These are phyloP conservation scores for Xylaria acuta DNA, from an alignment of 495 filamentous ascomycete genomes.

Conservation along the genomic window DNA sequence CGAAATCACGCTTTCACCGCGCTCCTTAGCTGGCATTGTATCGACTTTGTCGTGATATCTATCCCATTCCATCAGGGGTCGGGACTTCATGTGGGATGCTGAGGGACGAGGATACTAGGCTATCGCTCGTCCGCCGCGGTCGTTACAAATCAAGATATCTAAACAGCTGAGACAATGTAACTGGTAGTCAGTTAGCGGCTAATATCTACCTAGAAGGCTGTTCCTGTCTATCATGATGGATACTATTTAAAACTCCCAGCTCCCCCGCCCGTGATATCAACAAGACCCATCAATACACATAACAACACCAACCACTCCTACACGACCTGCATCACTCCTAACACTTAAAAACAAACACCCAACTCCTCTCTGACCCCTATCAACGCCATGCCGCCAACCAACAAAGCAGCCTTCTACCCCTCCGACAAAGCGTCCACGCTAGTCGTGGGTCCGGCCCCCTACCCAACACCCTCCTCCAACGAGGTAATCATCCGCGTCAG, in stretches of 20 bases:
- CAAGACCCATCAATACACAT: not conserved
- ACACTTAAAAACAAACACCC: too few species aligned
- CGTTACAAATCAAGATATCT: constrained; percentile 1
- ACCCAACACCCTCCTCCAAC: constrained; percentile 27
- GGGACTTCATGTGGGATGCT: constrained; percentile 3
- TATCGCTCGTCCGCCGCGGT: not conserved
- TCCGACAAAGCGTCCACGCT: constrained; percentile 2
- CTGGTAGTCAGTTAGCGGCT: not conserved
- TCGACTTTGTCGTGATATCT: not conserved
- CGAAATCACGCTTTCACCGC: not conserved
- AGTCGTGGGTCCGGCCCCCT: constrained; percentile 19
- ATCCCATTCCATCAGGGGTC: not conserved
- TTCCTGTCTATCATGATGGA: not conserved
- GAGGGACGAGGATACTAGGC: not conserved
- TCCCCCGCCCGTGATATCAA: not conserved
- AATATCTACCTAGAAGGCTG: not conserved
- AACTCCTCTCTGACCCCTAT: too few species aligned
- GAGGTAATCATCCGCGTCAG: constrained; percentile 40
- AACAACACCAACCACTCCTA: not conserved
- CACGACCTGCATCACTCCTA: too few species aligned
- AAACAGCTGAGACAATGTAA: too few species aligned
- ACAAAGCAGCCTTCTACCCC: constrained; percentile 16
- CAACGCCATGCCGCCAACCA: constrained; percentile 4
- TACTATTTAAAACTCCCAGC: not conserved
- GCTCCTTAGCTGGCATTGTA: not conserved